Base-by-base conservation (phyloP, 1,284 basidiomycete genomes). In the Pisolithus thermaeus region DNA sequence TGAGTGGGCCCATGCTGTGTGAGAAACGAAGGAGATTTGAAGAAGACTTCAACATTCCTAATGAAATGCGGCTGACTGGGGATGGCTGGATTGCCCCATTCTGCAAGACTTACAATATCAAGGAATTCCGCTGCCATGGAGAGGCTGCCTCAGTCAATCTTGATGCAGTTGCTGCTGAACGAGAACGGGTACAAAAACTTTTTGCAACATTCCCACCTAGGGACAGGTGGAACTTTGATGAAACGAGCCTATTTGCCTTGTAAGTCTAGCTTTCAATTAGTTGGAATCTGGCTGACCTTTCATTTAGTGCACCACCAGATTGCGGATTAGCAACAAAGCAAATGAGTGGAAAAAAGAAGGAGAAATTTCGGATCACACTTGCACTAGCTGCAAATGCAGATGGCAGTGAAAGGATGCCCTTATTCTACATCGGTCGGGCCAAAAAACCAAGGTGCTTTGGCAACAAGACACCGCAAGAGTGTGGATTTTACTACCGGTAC, bases 131-230 rank as follows among this genome's bases (percentile, higher is more conserved):
- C 3, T 45, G 59, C 16, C 72, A 73, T 61, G 71, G 72, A 18
- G 72, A 74, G 53, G 70, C 70, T 25, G 69, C 52, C 22, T 70
- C 69, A n/a, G 65, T 70, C 5, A 53, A 70, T 54, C 55, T 20
- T 11, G 25, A 25, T 20, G 36, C n/a, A 7, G 44, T 51, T 2
- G 18, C 16, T 18, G 20, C 3, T 20, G 52, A 56, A 35, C n/a
- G 16, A 52, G 28, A n/a, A 6, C 53, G 52, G 0, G 14, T 63
- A 7, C 28, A n/a, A 41, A 16, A 55, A 14, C 52, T 67, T 3
- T 45, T 68, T 5, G 41, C 48, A n/a, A 44, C 51, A 14, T 73
- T 59, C 52, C 37, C 54, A 3, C 54, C 51, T 1, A 50, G 60
- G 22, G 65, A 74, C 56, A 73, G 49, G n/a, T n/a, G n/a, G n/a